phyloP scores from a whole-genome alignment of 805 yeast species.

The Wickerhamiella azymoides region DNA sequence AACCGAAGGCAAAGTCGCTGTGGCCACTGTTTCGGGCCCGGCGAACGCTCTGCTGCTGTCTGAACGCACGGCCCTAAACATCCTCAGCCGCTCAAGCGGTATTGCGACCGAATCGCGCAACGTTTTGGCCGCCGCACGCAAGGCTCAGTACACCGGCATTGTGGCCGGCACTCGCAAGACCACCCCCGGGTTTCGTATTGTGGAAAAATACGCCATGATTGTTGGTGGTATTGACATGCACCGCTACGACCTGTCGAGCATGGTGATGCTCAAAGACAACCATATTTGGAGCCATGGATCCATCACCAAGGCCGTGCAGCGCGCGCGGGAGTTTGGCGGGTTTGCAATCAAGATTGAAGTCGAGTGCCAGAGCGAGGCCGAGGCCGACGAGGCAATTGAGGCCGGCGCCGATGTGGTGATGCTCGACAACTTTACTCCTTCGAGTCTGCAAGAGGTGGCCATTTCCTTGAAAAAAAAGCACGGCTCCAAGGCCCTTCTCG shows the following conservation, averaged over 20 bases:
- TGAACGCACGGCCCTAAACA: conserved; percentile 74
- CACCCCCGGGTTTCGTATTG: conserved; percentile 83
- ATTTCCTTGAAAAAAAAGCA: conserved; percentile 43
- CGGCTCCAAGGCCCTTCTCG: conserved; percentile 46
- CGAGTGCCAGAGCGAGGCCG: conserved; percentile 72
- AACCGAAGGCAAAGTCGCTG: conserved; percentile 44
- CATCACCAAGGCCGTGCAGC: conserved; percentile 64
- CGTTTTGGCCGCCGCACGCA: conserved; percentile 47
- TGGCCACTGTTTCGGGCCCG: conserved; percentile 69
- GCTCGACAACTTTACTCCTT: conserved; percentile 77
- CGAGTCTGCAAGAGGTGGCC: conserved; percentile 52
- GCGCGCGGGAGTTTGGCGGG: conserved; percentile 73
- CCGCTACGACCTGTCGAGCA: conserved; percentile 76
- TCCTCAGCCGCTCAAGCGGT: conserved; percentile 74
- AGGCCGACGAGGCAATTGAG: conserved; percentile 81
- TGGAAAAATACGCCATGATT: conserved; percentile 88
- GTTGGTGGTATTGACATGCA: conserved; percentile 93
- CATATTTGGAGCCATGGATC: conserved; percentile 90
- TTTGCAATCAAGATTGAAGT: conserved; percentile 85
- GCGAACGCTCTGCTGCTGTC: conserved; percentile 67
- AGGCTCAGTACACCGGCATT: conserved; percentile 59
- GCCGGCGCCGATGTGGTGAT: conserved; percentile 95
- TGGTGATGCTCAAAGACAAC: conserved; percentile 94
- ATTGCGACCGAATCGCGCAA: conserved; percentile 61
- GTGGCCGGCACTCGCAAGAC: conserved; percentile 96